Base-by-base conservation (phyloP, 2,329 filamentous ascomycete genomes). In the Hypoxylon sp. region DNA sequence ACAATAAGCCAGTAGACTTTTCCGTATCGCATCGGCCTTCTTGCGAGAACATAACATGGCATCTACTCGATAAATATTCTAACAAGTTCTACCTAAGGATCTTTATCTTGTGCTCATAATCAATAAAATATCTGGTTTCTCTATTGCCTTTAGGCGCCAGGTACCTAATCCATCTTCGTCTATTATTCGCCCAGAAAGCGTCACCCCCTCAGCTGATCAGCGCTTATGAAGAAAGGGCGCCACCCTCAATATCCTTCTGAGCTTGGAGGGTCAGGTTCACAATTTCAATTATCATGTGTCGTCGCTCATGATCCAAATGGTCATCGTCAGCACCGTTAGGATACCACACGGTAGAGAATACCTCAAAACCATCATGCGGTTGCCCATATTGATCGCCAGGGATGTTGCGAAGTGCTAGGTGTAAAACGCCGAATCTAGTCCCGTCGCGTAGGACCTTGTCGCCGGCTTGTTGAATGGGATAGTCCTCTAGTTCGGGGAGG, bases 401-500 rank as follows among this genome's bases (percentile, higher is more conserved):
- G 4, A 68, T 58, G 0, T 47, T 46, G 19, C 68, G 68, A n/a
- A 70, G 54, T 3, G 65, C n/a, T n/a, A 70, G 53, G 24, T 70
- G 68, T 8, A 70, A 44, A 17, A 65, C 58, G 2, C 68, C 68
- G 24, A 68, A 68, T 19, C 44, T 46, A 5, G 62, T 66, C 0
- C 62, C 65, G 44, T 70, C 68, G 11, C 68, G 65, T 19, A 70
- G 32, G 57, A 55, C 53, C 47, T 66, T 70, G 47, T 68, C 68
- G 47, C 65, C 68, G 13, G 75, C 73, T 37, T 73, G 67, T 67
- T 77, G 74, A 50, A 76, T 51, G 11, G 66, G 67, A 19, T 74
- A 77, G 24, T 76, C 74, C 2, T 71, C 63, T 24, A 76, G 61
- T 2, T 35, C 50, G 6, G 70, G 69, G 2, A 82, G 71, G 48